Conservation (phyloP, 106 monocot species). For the Acanthochlamys bracteata region DNA sequence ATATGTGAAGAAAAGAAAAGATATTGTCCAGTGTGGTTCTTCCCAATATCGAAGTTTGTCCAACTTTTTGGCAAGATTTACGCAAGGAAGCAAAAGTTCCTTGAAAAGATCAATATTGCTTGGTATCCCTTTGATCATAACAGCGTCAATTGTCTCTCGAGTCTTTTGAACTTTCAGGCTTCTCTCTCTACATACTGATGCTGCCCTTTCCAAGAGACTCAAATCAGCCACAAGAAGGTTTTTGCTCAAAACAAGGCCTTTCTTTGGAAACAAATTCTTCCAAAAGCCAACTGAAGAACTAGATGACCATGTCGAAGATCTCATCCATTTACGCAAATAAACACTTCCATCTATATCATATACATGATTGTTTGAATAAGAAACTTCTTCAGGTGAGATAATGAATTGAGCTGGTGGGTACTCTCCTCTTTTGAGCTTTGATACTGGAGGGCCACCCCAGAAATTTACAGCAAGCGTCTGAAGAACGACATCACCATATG, state of each 20-base stretch:
- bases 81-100: slow-evolving; percentile 89
- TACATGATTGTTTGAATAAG: slow-evolving; percentile 27
- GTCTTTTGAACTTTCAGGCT: slow-evolving; percentile 75
- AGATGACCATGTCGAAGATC: slow-evolving; percentile 61
- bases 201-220: slow-evolving; percentile 65
- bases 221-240: slow-evolving; percentile 75
- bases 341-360: slow-evolving; percentile 87
- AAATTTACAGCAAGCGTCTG: slow-evolving; percentile 87
- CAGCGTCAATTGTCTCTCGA: slow-evolving; percentile 88
- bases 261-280: slow-evolving; percentile 47
- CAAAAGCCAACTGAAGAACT: slow-evolving; percentile 65
- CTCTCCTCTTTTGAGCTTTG: slow-evolving; percentile 30
- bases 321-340: slow-evolving; percentile 92
- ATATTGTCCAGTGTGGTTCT: slow-evolving; percentile 55
- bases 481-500: slow-evolving; percentile 87
- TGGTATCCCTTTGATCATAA: slow-evolving; percentile 92
- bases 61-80: slow-evolving; percentile 42
- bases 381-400: slow-evolving; percentile 32
- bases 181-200: slow-evolving; percentile 67
- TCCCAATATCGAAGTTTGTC: slow-evolving; percentile 85
- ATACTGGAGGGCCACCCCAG: slow-evolving; percentile 82
- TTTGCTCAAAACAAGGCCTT: slow-evolving; percentile 71
- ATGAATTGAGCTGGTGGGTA: slow-evolving; percentile 16
- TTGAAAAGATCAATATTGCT: slow-evolving; percentile 90
- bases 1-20: slow-evolving; percentile 62